These are phyloP conservation scores for Aspergillus neotritici DNA, from an alignment of 2,329 filamentous ascomycete genomes.

Conservation along the genomic window DNA sequence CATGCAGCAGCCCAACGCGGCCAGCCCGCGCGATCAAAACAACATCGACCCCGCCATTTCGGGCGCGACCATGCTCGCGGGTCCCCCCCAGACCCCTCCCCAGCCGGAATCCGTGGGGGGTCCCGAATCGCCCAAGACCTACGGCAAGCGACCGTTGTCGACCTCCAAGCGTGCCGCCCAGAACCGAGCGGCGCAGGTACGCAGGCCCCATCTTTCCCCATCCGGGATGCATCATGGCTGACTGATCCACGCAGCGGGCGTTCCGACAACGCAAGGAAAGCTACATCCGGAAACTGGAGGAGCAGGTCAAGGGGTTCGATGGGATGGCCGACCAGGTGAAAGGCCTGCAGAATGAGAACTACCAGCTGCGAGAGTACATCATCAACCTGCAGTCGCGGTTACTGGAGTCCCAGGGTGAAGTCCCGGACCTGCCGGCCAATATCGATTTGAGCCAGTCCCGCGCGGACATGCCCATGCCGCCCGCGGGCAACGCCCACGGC, in stretches of 20 bases:
- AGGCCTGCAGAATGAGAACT: conserved; percentile 80
- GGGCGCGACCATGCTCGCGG: conserved; percentile 46
- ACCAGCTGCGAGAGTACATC: conserved; percentile 84
- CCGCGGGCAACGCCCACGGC: conserved; percentile 18
- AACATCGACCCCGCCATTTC: conserved; percentile 57
- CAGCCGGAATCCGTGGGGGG: conserved; percentile 20
- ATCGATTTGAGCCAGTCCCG: conserved; percentile 62
- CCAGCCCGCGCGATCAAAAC: conserved; percentile 45
- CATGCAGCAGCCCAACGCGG: conserved; percentile 36
- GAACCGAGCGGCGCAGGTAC: conserved; percentile 92
- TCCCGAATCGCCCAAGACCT: conserved; percentile 61
- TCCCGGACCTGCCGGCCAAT: conserved; percentile 75
- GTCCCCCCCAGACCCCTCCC: conserved; percentile 28
- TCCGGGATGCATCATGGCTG: not conserved
- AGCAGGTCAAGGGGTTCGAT: conserved; percentile 77
- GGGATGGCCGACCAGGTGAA: conserved; percentile 73
- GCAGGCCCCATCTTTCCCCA: conserved; percentile 22
- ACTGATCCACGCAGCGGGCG: conserved; percentile 60
- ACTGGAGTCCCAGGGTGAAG: conserved; percentile 75
- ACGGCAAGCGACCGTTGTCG: conserved; percentile 77
- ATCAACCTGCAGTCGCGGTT: conserved; percentile 82
- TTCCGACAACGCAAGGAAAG: conserved; percentile 97
- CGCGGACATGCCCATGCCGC: conserved; percentile 29
- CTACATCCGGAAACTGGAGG: conserved; percentile 96
- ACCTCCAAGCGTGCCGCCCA: conserved; percentile 95